These are phyloP conservation scores for Diutina sp. DNA, from an alignment of 1,139 yeast genomes.

Conservation along the genomic window DNA sequence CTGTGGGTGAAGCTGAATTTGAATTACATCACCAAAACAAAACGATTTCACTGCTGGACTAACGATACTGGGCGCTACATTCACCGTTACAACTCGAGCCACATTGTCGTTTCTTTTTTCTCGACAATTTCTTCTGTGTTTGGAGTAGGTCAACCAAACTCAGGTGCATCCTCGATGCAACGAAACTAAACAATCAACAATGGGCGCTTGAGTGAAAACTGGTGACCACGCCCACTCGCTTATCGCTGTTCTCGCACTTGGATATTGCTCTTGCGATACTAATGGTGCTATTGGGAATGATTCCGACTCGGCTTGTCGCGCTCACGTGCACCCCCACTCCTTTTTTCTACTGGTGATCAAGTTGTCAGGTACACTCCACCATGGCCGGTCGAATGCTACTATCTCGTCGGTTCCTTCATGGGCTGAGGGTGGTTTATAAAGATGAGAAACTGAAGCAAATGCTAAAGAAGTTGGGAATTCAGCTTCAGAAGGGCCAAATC, in stretches of 20 bases:
- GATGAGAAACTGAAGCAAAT: conserved; percentile 1
- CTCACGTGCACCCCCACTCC: background rate
- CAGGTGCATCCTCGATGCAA: background rate
- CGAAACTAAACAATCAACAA: background rate
- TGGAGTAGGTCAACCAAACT: no score
- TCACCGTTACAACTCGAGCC: background rate
- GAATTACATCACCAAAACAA: background rate
- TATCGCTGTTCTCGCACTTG: no score
- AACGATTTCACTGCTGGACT: background rate
- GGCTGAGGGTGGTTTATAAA: background rate
- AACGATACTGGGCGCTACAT: background rate
- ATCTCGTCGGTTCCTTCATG: background rate
- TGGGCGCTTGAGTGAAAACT: background rate
- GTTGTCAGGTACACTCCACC: background rate
- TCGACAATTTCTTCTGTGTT: background rate
- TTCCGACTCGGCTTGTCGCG: background rate
- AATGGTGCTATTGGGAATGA: background rate
- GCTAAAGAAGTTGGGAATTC: background rate
- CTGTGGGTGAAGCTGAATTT: no score
- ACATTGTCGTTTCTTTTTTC: background rate
- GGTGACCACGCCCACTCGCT: background rate
- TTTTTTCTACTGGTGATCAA: background rate
- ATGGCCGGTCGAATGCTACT: background rate
- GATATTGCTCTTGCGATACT: no score
- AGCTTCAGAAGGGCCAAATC: conserved; percentile 1